Evolutionary conservation across 2,329 filamentous ascomycete genomes (phyloP).

Genomic region (Colletotrichum salicis): DNA sequence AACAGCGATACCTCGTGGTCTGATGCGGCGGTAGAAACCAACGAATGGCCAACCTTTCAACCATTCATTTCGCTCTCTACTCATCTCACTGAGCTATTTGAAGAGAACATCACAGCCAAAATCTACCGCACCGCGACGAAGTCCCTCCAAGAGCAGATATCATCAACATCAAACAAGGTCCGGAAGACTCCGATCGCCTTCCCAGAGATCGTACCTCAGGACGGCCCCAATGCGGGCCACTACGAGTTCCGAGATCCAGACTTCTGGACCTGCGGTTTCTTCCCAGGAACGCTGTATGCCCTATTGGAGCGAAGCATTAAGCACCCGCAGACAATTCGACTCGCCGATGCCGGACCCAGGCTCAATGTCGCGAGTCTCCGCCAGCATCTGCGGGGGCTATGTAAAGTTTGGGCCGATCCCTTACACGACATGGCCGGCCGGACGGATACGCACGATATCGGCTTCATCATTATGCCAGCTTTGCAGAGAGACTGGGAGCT

Average conservation of each 20-base stretch:
- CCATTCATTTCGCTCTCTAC: background rate
- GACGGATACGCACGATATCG: conserved; percentile 64
- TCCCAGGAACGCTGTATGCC: conserved; percentile 49
- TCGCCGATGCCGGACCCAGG: background rate
- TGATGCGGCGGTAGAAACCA: background rate
- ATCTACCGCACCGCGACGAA: conserved; percentile 36
- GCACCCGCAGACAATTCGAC: conserved; percentile 41
- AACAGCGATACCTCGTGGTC: conserved; percentile 24
- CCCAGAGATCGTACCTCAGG: conserved; percentile 37
- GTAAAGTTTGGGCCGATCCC: conserved; percentile 47
- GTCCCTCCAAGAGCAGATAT: conserved; percentile 20
- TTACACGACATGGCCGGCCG: conserved; percentile 49
- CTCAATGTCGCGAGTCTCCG: conserved; percentile 37
- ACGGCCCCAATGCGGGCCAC: conserved; percentile 31
- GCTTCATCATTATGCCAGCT: conserved; percentile 62
- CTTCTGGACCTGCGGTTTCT: conserved; percentile 53
- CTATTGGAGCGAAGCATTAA: conserved; percentile 46
- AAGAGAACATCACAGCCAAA: conserved; percentile 37
- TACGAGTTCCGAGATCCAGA: conserved; percentile 33
- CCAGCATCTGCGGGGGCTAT: conserved; percentile 36
- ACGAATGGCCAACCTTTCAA: background rate
- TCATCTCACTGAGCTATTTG: conserved; percentile 28
- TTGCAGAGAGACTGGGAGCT: conserved; percentile 55
- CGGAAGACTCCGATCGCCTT: conserved; percentile 35
- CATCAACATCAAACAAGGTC: background rate